Evolutionary conservation across 495 filamentous ascomycete genomes (phyloP).

Genomic region (Collariella sp.): DNA sequence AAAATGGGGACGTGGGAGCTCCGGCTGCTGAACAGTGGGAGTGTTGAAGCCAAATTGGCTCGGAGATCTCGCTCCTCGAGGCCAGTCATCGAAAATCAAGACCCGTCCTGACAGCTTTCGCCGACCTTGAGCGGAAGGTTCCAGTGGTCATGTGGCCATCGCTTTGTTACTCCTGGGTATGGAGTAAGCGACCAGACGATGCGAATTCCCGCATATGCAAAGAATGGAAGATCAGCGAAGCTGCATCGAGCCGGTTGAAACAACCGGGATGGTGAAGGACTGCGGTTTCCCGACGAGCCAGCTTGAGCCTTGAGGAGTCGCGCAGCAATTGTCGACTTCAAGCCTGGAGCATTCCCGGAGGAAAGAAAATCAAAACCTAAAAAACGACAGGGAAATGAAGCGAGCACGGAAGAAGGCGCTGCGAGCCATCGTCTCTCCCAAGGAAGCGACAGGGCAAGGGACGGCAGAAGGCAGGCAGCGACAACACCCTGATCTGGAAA

Average conservation of each 20-base stretch:
- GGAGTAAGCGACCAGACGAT: neutral
- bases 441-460: neutral
- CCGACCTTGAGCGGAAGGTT: no score
- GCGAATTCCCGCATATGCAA: neutral
- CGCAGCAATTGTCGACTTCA: neutral
- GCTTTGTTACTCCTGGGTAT: neutral
- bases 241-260: slow-evolving; percentile 10
- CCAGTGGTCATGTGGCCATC: no score
- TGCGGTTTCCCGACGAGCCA: slow-evolving; percentile 1
- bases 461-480: no score
- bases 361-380: no score
- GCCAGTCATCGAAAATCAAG: neutral
- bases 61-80: neutral
- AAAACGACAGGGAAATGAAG: neutral
- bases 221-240: neutral
- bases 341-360: no score
- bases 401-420: neutral
- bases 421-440: neutral
- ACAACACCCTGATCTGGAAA: neutral
- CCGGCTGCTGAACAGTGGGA: no score
- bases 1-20: slow-evolving; percentile 1
- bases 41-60: neutral
- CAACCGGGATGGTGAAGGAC: neutral
- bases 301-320: no score
- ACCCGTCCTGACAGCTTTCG: neutral